Percentiles rank a stretch among this genome's conserved stretches.
phyloP scores from a whole-genome alignment of 352 stramenopile genomes.

The Halophytophthora polymorphica region DNA sequence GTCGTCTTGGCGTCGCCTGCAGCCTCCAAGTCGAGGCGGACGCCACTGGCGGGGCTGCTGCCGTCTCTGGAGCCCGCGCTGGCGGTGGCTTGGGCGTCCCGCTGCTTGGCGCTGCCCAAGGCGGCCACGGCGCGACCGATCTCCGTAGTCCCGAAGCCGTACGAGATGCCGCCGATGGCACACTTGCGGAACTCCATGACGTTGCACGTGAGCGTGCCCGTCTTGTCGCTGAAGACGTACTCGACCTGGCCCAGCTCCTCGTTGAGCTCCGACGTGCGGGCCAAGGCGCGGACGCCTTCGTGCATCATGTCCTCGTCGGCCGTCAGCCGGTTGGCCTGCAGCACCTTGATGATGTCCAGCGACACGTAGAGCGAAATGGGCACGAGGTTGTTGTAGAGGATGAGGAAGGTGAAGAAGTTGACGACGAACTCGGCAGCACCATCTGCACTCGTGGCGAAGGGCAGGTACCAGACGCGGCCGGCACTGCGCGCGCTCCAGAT shows the following conservation, averaged over 20 bases:
- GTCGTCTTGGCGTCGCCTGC: slow-evolving; percentile 12
- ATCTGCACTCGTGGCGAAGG: slow-evolving; percentile 30
- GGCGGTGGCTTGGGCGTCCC: not conserved
- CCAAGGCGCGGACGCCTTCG: slow-evolving; percentile 70
- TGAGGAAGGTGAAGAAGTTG: slow-evolving; percentile 91
- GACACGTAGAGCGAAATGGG: slow-evolving; percentile 96
- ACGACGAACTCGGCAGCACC: slow-evolving; percentile 40
- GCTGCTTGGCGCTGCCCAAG: slow-evolving; percentile 12
- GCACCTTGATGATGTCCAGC: slow-evolving; percentile 91
- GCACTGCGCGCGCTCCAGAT: slow-evolving; percentile 36
- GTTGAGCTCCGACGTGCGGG: slow-evolving; percentile 87
- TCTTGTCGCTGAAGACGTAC: slow-evolving; percentile 99
- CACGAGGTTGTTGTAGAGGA: slow-evolving; percentile 95
- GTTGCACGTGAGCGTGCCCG: slow-evolving; percentile 98
- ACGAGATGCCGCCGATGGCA: slow-evolving; percentile 80
- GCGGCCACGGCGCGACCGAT: slow-evolving; percentile 92
- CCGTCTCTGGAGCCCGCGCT: slow-evolving; percentile 9
- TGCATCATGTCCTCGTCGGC: slow-evolving; percentile 82
- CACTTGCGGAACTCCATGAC: slow-evolving; percentile 96
- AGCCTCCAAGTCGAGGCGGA: slow-evolving; percentile 20
- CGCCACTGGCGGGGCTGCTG: slow-evolving; percentile 16
- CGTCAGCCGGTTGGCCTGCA: slow-evolving; percentile 86
- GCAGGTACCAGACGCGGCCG: slow-evolving; percentile 50
- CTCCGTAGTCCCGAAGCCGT: slow-evolving; percentile 83
- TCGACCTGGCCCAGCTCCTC: slow-evolving; percentile 94